Percentiles rank a stretch among this genome's conserved stretches.
These are phyloP conservation scores for Phaeoacremonium minimum DNA, from an alignment of 2,329 filamentous ascomycete species.

Conservation along the genomic window DNA sequence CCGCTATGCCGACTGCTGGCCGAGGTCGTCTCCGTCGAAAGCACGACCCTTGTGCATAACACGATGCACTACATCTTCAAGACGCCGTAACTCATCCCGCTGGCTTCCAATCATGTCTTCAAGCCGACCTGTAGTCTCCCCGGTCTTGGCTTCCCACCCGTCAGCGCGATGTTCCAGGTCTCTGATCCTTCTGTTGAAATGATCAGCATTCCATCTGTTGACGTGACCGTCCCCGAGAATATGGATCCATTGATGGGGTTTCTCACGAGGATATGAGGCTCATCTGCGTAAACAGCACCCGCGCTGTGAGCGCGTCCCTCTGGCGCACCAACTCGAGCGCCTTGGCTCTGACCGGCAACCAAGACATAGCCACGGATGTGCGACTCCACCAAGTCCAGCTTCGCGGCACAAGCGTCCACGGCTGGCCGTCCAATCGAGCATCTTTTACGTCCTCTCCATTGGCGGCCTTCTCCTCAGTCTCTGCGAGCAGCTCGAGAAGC, in stretches of 20 bases:
- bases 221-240: no score
- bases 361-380: conserved; percentile 37
- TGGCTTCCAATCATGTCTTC: conserved; percentile 18
- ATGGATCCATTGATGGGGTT: no score
- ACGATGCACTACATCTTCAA: conserved; percentile 19
- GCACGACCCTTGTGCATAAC: conserved; percentile 15
- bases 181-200: conserved; percentile 21
- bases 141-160: conserved; percentile 21
- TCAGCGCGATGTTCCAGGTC: conserved; percentile 27
- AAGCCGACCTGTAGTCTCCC: conserved; percentile 19
- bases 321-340: conserved; percentile 40
- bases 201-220: no score
- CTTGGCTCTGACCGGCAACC: conserved; percentile 37
- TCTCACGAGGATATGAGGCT: conserved; percentile 41
- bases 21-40: conserved; percentile 2
- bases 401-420: conserved; percentile 31
- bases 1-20: no score
- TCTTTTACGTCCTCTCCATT: conserved; percentile 12
- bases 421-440: conserved; percentile 7
- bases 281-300: conserved; percentile 44
- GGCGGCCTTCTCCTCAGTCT: conserved; percentile 29
- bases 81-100: conserved; percentile 19
- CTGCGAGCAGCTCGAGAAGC: conserved; percentile 37
- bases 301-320: conserved; percentile 36
- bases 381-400: conserved; percentile 26